Evolutionary conservation across 805 yeast genomes (phyloP), one percentile per base, ranked within the genome.

Genomic region (Starmerella etchellsii): DNA sequence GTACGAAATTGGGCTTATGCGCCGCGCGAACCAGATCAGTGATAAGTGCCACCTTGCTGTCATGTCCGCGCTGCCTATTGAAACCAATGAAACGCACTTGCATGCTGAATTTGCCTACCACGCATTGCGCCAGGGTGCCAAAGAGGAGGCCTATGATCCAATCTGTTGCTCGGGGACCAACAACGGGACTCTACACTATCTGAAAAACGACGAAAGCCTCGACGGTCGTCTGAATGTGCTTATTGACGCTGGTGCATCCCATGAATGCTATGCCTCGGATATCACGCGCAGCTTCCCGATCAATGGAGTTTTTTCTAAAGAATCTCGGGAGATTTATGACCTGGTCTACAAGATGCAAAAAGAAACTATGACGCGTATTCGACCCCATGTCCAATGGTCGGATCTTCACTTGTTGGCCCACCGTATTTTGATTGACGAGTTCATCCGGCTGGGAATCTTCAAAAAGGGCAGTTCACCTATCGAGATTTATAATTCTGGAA

Each of bases 191-290:
- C 69, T 88, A 45, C 98, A 88, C 59, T 88, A 87, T 56, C 76
- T 81, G 16, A 78, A 77, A 54, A 88, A 88, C 55, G 91, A 85
- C 53, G 78, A 74, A 38, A 63, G 68, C 3, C 54, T 78, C 43
- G 67, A 59, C 10, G 71, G 70, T 16, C 76, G 74, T 54, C 74
- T 71, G 35, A 70, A 87, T 5, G 70, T 88, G 11, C 69, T 88
- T 46, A 78, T 88, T 40, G 98, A 88, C 64, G 96, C 97, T 8
- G 98, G 98, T 41, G 94, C 95, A 2, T 97, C 88, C 62, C 88
- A 96, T 95, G 73, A 74, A 49, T 76, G 83, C 58, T 88, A 88
- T 60, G 87, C 95, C 2, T 69, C 84, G 33, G 98, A 88, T 58
- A 95, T 91, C 32, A 91, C 98, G 14, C 73, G 98, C 57, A 81